Evolutionary conservation across 129 eudicot genomes (phyloP).

Genomic region (Sambucus nigra): DNA sequence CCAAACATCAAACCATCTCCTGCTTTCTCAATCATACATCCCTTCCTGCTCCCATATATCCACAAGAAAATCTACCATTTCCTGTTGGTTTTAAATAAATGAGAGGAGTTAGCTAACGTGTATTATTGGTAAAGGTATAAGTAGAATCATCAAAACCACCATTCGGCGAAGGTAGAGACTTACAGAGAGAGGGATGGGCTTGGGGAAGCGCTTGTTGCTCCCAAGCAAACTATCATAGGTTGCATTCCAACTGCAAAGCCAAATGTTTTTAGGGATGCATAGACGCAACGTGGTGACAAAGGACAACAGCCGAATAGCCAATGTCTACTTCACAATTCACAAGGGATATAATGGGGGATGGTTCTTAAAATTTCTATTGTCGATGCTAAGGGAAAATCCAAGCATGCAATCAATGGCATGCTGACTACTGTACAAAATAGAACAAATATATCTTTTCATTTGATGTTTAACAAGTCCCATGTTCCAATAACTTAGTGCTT

Average conservation of each 20-base stretch:
- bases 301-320: background rate
- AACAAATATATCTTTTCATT: no score
- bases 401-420: no score
- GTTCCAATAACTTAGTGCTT: no score
- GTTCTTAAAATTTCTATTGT: background rate
- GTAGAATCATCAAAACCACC: background rate
- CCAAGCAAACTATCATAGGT: slow-evolving; percentile 57
- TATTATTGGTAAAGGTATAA: background rate
- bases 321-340: no score
- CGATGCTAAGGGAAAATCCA: background rate
- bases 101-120: background rate
- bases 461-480: no score
- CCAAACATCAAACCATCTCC: background rate
- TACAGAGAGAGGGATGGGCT: slow-evolving; percentile 64
- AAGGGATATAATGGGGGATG: background rate
- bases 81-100: slow-evolving; percentile 29
- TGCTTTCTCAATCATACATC: slow-evolving; percentile 52
- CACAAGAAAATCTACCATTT: slow-evolving; percentile 75
- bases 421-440: no score
- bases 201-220: slow-evolving; percentile 51
- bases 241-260: slow-evolving; percentile 55
- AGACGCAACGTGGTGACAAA: slow-evolving; percentile 8
- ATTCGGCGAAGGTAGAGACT: slow-evolving; percentile 12
- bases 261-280: slow-evolving; percentile 4
- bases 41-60: slow-evolving; percentile 86